Evolutionary conservation across 2,329 filamentous ascomycete species (phyloP).

Genomic region (Diplodia sapinea): DNA sequence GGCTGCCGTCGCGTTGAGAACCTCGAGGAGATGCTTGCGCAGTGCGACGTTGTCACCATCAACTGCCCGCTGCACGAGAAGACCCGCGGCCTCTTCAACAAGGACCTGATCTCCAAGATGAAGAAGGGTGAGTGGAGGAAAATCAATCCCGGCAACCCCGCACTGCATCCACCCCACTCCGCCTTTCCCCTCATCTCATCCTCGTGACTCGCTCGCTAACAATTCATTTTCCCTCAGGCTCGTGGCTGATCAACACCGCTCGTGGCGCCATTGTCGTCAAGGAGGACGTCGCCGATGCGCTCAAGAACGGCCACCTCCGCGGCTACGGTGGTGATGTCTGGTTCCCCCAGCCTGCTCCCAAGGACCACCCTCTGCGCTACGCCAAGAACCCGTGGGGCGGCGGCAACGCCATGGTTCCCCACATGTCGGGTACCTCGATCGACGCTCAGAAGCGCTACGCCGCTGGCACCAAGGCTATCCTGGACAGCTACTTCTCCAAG

Average conservation of each 20-base stretch:
- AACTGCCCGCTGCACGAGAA: constrained; percentile 99
- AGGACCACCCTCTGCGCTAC: constrained; percentile 89
- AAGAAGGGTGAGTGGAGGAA: constrained; percentile 73
- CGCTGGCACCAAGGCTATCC: constrained; percentile 83
- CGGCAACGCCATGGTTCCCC: constrained; percentile 97
- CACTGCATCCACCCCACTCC: constrained; percentile 1
- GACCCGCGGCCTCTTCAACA: constrained; percentile 96
- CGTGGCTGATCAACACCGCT: constrained; percentile 98
- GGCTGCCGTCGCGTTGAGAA: constrained; percentile 86
- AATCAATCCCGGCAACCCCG: constrained; percentile 1
- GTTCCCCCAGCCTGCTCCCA: constrained; percentile 96
- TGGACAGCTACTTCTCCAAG: constrained; percentile 88
- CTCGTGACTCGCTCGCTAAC: constrained; percentile 4
- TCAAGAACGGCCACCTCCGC: constrained; percentile 88
- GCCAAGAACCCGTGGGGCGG: constrained; percentile 95
- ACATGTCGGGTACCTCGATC: constrained; percentile 99
- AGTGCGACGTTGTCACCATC: constrained; percentile 98
- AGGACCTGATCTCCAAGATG: constrained; percentile 98
- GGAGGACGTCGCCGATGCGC: constrained; percentile 94
- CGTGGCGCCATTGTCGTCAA: constrained; percentile 99
- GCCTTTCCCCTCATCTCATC: neutral
- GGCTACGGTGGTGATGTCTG: constrained; percentile 90
- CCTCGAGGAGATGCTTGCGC: constrained; percentile 90
- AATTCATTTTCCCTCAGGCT: constrained; percentile 58
- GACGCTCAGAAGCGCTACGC: constrained; percentile 91